Evolutionary conservation across 768 basidiomycete genomes (phyloP).

Genomic region (Cystoderma amianthinum): DNA sequence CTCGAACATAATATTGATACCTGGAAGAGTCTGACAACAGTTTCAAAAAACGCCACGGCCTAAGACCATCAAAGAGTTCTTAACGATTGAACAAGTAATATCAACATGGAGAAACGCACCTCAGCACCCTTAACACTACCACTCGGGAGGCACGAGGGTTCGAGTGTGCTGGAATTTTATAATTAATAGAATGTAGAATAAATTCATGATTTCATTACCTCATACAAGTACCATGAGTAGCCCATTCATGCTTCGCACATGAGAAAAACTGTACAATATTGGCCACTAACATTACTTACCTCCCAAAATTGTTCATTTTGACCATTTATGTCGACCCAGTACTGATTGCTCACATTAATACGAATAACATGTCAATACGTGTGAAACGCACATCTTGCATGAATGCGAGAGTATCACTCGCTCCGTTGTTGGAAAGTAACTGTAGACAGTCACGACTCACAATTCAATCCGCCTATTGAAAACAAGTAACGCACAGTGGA

Average conservation of each 20-base stretch:
- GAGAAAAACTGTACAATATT: not conserved
- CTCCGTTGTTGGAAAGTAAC: conserved; percentile 54
- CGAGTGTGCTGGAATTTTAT: conserved; percentile 39
- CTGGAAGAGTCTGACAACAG: conserved; percentile 53
- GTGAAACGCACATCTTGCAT: conserved; percentile 41
- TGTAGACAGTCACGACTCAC: conserved; percentile 14
- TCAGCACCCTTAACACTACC: conserved; percentile 58
- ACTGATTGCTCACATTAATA: no score
- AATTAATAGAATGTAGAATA: not conserved
- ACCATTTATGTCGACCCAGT: conserved; percentile 58
- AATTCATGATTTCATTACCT: conserved; percentile 19
- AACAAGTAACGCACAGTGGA: conserved; percentile 13
- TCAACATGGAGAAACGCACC: conserved; percentile 20
- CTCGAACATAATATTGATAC: conserved; percentile 27
- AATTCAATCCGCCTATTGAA: conserved; percentile 14
- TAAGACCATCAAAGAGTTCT: conserved; percentile 11
- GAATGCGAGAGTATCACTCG: conserved; percentile 48
- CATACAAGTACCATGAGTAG: conserved; percentile 57
- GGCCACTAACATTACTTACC: conserved; percentile 30
- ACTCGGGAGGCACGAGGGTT: conserved; percentile 48
- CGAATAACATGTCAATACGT: no score
- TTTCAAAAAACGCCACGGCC: conserved; percentile 64
- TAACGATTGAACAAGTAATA: not conserved
- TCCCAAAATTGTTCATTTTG: conserved; percentile 63
- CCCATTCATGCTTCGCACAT: conserved; percentile 60